Base-by-base conservation (phyloP, 352 stramenopile species). In the Phytophthora nicotianae region DNA sequence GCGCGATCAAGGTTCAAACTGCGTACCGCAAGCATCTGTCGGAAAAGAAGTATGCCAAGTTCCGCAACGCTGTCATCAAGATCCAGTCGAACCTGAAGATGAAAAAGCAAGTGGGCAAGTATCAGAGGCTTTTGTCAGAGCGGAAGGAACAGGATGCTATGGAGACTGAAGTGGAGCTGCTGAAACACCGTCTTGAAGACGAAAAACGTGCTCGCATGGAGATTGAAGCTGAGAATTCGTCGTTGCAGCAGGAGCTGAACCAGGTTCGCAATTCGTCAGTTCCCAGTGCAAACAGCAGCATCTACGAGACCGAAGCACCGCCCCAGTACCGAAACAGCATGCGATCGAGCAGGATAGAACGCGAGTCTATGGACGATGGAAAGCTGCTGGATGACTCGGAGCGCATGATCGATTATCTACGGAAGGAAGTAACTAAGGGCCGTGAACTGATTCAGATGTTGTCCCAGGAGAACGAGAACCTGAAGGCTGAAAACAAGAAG, bases 401-500 rank as follows among this genome's bases (percentile, higher is more conserved):
- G 53, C 74, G 83, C 42, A 93, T 95, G 83, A 90, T 95, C 45
- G 81, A 93, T 50, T 93, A 92, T 43, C 50, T 94, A 42, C 79
- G 86, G 24, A 86, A 88, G 48, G 83, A 95, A 42, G 83, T 93
- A 0, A 83, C 77, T 17, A 95, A 95, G 61, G 75, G 71, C 24
- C 82, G 87, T 32, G 83, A 94, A 11, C 49, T 90, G 7, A 83
- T 91, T 46, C 73, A 88, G 16, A 65, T 73, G 10, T 50, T 93
- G 35, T 83, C 74, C 8, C 68, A 83, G 37, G 87, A 96, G 49
- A 93, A 94, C 42, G 86, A 93, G 52, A 83, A 82, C 27, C 74
- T 95, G n/a, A 93, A 93, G 64, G 69, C 75, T 0, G 86, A 95
- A 62, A 93, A 93, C 78, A 92, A 92, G 62, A 91, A 91, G 53